Evolutionary conservation across 805 yeast genomes (phyloP).

Genomic region (Metschnikowia vanudenii): DNA sequence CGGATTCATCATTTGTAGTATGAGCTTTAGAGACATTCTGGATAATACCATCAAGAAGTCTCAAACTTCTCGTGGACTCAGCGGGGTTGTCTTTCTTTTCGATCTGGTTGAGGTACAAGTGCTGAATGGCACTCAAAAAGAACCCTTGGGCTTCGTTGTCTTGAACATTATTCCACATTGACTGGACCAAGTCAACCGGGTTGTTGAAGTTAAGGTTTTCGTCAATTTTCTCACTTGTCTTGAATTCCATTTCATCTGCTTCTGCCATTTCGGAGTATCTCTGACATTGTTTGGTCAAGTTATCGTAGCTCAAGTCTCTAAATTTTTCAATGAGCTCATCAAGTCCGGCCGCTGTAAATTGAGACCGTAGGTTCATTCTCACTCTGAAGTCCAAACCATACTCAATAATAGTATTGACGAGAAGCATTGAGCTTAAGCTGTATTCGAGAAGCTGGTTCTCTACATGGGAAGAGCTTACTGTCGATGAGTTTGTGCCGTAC

Average conservation of each 20-base stretch:
- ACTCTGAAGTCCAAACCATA: slow-evolving; percentile 43
- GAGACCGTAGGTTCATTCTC: slow-evolving; percentile 59
- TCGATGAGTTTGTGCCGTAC: slow-evolving; percentile 28
- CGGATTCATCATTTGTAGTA: slow-evolving; percentile 44
- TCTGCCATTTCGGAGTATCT: slow-evolving; percentile 57
- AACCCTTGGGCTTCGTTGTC: slow-evolving; percentile 60
- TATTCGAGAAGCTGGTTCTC: slow-evolving; percentile 71
- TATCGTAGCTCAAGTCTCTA: slow-evolving; percentile 49
- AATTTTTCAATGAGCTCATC: slow-evolving; percentile 21
- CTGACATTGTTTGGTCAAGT: slow-evolving; percentile 63
- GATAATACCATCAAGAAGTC: slow-evolving; percentile 63
- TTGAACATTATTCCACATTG: slow-evolving; percentile 55
- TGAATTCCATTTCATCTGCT: slow-evolving; percentile 51
- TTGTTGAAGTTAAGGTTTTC: slow-evolving; percentile 59
- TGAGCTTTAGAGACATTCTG: slow-evolving; percentile 58
- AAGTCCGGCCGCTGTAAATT: slow-evolving; percentile 27
- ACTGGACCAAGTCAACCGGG: slow-evolving; percentile 65
- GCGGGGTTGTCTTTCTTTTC: slow-evolving; percentile 49
- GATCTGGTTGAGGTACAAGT: slow-evolving; percentile 54
- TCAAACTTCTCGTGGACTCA: slow-evolving; percentile 49
- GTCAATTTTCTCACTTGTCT: slow-evolving; percentile 31
- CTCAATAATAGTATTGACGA: slow-evolving; percentile 62
- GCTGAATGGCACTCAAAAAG: slow-evolving; percentile 63
- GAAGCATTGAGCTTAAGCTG: slow-evolving; percentile 63
- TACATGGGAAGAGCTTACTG: slow-evolving; percentile 41